A percentile compares a stretch with the other conserved stretches of the same genome.
Evolutionary conservation across 257 asterid species (phyloP).

Genomic region (Gentiana macrophylla): DNA sequence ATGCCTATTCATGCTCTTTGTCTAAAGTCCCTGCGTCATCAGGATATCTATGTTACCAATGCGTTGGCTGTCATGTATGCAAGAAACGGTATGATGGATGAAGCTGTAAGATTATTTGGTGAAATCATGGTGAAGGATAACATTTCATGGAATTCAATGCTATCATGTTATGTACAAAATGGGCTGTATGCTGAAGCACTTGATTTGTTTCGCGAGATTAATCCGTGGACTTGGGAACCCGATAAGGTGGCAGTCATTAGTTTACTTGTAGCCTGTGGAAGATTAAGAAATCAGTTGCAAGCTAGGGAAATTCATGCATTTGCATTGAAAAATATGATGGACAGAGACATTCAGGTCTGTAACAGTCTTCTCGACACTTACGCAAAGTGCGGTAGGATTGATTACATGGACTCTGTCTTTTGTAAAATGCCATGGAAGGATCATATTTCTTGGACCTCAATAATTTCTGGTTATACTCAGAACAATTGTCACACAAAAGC

Average conservation of each 20-base stretch:
- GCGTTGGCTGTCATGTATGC: conserved; percentile 66
- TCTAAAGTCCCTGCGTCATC: conserved; percentile 29
- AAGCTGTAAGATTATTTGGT: conserved; percentile 44
- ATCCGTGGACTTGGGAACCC: conserved; percentile 27
- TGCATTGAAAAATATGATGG: conserved; percentile 54
- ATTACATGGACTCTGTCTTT: conserved; percentile 44
- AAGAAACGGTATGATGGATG: conserved; percentile 35
- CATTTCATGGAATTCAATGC: conserved; percentile 76
- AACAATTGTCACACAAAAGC: conserved; percentile 38
- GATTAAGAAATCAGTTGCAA: conserved; percentile 35
- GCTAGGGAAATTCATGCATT: conserved; percentile 75
- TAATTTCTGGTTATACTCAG: conserved; percentile 56
- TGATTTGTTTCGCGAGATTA: conserved; percentile 34
- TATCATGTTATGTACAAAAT: conserved; percentile 58
- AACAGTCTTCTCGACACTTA: conserved; percentile 79
- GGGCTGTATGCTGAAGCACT: conserved; percentile 36
- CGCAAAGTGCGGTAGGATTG: conserved; percentile 65
- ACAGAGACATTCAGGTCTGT: conserved; percentile 44
- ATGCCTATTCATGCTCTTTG: conserved; percentile 42
- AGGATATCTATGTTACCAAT: conserved; percentile 48
- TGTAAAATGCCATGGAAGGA: conserved; percentile 42
- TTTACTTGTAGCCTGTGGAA: conserved; percentile 62
- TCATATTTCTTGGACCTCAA: conserved; percentile 62
- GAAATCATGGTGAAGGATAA: conserved; percentile 37
- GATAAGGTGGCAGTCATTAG: conserved; percentile 52